Conservation (phyloP, 768 basidiomycete species). For the Suillus decipiens region DNA sequence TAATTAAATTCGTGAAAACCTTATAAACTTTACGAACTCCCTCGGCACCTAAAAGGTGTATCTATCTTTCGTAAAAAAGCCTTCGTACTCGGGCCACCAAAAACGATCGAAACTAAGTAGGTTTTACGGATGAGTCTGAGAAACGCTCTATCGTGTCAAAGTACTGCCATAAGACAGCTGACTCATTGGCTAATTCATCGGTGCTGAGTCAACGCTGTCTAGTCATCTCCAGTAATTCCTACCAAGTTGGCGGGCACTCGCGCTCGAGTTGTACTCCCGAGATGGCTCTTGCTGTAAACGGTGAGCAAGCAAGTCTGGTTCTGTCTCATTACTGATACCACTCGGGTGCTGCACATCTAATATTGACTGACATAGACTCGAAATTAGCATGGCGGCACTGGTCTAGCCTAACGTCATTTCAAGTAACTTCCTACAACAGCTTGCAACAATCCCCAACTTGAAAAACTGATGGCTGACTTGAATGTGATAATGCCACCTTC, state of each 20-base stretch:
- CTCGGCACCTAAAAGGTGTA: not conserved
- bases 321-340: not conserved
- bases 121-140: not conserved
- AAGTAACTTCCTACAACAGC: not conserved
- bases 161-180: not conserved
- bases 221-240: not conserved
- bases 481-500: not conserved
- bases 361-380: not conserved
- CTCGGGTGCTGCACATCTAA: not conserved
- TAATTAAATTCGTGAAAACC: slow-evolving; percentile 2
- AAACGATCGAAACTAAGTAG: not conserved
- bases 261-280: not conserved
- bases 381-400: not conserved
- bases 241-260: not conserved
- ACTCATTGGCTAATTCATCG: not conserved
- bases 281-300: not conserved
- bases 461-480: not conserved
- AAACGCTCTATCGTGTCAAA: not conserved
- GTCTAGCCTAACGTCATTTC: not conserved
- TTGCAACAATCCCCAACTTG: not conserved
- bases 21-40: not conserved
- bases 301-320: not conserved
- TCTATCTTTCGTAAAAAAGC: not conserved
- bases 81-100: not conserved
- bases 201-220: not conserved